Evolutionary conservation across 257 asterid genomes (phyloP), one percentile per base, ranked within the genome.

Genomic region (Solanum rostratum): DNA sequence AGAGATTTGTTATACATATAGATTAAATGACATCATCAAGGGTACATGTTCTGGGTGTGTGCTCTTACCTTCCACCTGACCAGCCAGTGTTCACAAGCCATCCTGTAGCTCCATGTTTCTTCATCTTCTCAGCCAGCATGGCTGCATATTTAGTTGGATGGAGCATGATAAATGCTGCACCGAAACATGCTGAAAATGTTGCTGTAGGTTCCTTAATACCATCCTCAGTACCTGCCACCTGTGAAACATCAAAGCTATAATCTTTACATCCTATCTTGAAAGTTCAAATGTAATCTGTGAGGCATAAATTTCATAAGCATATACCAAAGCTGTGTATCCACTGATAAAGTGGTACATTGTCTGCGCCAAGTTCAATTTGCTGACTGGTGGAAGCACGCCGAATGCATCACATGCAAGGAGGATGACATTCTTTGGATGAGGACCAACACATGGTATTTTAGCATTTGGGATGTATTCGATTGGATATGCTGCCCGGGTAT

Each of bases 201-300:
- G 99, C 97, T 0, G 97, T 90, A 6, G 99, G 99, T 88, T 95
- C 99, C 89, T 95, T 95, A 83, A 95, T 92, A 29, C 98, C 99
- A 46, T 94, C 98, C 88, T 93, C 99, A 2, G 99, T 95, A 80
- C 99, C 99, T n/a, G 99, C 99, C 24, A 95, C 98, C 99, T 95
- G 85, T 52, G 53, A 63, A 33, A 66, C 3, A 39, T 24, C 7
- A 41, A 82, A 14, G 24, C 20, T 29, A n/a, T 18, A 87, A 39
- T 50, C 20, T 45, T 13, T 13, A 15, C 82, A 78, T 16, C 82
- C 5, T 30, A 78, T 78, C 63, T 78, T 16, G 82, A 27, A n/a
- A 43, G 80, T 71, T 83, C 46, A 37, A 24, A 57, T 13, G 33
- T 6, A 8, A 59, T 69, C 6, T 43, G 55, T 27, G 13, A 52